These are phyloP conservation scores for Pseudogymnoascus sp. DNA, from an alignment of 2,329 filamentous ascomycete genomes.

Conservation along the genomic window DNA sequence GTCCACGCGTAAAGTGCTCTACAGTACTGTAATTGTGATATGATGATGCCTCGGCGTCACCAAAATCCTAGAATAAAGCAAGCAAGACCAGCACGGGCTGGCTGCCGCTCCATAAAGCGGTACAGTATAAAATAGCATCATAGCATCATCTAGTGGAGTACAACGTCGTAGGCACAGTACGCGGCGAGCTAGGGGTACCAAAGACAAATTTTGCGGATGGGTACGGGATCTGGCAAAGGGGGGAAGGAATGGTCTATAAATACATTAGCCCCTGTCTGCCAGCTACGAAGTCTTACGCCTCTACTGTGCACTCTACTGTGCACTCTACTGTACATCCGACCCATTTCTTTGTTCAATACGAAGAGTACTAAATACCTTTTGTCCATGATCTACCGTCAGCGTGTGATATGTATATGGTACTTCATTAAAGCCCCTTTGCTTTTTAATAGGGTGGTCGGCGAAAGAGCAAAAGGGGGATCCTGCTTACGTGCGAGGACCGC, in stretches of 20 bases:
- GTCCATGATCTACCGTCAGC: background rate
- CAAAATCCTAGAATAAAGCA: background rate
- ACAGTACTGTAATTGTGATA: background rate
- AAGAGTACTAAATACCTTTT: slow-evolving; percentile 2
- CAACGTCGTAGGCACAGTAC: background rate
- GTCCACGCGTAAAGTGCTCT: background rate
- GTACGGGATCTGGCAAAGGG: background rate
- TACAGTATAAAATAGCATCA: background rate
- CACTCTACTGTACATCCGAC: background rate
- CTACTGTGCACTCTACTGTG: too few species aligned
- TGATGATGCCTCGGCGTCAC: background rate
- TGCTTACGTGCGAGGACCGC: background rate
- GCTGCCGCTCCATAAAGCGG: background rate
- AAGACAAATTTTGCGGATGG: background rate
- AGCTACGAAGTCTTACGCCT: background rate
- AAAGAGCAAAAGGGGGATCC: background rate
- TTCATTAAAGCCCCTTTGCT: background rate
- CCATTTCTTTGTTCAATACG: slow-evolving; percentile 3
- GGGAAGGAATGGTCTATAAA: background rate
- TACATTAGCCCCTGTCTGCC: background rate
- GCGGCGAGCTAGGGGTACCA: background rate
- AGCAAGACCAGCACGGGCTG: background rate
- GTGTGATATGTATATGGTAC: background rate
- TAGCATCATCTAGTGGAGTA: background rate
- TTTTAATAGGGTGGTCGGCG: background rate